These are phyloP conservation scores for Leptographium lundbergii DNA, from an alignment of 2,329 filamentous ascomycete genomes.

Conservation along the genomic window DNA sequence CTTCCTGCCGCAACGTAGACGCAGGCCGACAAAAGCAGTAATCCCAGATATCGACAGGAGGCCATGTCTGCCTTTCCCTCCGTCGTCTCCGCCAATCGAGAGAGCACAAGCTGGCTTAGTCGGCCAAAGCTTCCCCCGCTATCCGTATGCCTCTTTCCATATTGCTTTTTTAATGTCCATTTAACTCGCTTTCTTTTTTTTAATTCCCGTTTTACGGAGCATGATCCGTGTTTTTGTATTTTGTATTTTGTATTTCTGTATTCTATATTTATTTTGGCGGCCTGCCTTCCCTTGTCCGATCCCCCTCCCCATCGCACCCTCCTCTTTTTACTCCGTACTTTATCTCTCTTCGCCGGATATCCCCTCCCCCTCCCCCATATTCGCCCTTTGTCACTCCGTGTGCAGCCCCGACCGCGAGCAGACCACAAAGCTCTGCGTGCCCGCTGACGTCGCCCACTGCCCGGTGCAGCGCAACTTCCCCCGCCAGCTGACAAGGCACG, in stretches of 20 bases:
- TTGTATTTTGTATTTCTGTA: neutral
- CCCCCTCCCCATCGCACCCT: neutral
- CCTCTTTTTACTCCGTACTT: neutral
- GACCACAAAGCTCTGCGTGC: too few species aligned
- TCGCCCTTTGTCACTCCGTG: neutral
- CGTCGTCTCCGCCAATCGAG: neutral
- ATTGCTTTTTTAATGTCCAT: neutral
- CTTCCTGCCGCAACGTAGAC: neutral
- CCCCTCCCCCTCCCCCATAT: neutral
- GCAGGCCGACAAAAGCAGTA: neutral
- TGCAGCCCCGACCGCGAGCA: too few species aligned
- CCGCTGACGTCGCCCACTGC: too few species aligned
- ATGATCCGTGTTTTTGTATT: neutral
- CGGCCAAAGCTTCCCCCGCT: conserved; percentile 3
- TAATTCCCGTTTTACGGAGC: neutral
- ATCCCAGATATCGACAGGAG: neutral
- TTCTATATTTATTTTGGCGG: neutral
- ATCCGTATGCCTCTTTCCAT: neutral
- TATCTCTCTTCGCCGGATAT: neutral
- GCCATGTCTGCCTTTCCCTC: too few species aligned
- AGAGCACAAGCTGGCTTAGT: neutral
- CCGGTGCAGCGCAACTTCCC: too few species aligned
- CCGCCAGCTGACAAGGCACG: too few species aligned
- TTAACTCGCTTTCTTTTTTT: neutral
- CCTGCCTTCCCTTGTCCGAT: neutral